Evolutionary conservation across 2,329 filamentous ascomycete genomes (phyloP), one percentile per base, ranked within the genome.

Genomic region (Sporothrix mexicana): DNA sequence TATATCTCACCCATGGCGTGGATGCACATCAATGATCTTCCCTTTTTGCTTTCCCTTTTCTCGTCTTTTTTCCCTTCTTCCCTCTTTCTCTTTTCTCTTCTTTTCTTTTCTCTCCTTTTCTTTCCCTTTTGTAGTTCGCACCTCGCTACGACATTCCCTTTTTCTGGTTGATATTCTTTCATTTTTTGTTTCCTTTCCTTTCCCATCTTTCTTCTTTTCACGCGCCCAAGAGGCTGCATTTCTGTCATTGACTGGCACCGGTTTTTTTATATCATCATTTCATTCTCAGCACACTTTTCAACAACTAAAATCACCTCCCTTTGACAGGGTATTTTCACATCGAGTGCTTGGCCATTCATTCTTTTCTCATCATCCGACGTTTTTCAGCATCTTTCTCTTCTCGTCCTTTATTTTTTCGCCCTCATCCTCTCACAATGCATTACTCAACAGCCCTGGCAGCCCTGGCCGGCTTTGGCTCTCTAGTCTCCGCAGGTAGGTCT

Each of bases 401-500:
- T 15, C 20, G 20, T 25, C 41, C 17, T 13, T 30, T 25, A 59
- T 12, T 20, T 45, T 41, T 45, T 49, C 45, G 20, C 20, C 36
- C 20, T 71, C 51, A 41, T 57, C 53, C 13, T 72, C 59, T 49
- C 25, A 53, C 25, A 25, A 71, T 80, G 80, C 74, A 77, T 72
- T 75, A 77, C 73, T 74, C 71, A 57, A 73, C 74, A 49, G 57
- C 77, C n/a, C 53, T 80, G 20, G 71, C 78, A 71, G 79, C 78
- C 75, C 76, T 81, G 43, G 74, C 74, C 67, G 79, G 77, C 74
- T 72, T 80, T 61, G 72, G 72, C 67, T 79, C 77, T 23, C 57
- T 80, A 25, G 79, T 74, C 36, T 74, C 75, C 69, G 77, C 78
- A 69, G 79, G 79, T 80, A 74, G 61, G 78, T 73, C n/a, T 17